A percentile compares a stretch with the other conserved stretches of the same genome.
These are phyloP conservation scores for Pseudogymnoascus sp. DNA, from an alignment of 2,329 filamentous ascomycete species.

Conservation along the genomic window DNA sequence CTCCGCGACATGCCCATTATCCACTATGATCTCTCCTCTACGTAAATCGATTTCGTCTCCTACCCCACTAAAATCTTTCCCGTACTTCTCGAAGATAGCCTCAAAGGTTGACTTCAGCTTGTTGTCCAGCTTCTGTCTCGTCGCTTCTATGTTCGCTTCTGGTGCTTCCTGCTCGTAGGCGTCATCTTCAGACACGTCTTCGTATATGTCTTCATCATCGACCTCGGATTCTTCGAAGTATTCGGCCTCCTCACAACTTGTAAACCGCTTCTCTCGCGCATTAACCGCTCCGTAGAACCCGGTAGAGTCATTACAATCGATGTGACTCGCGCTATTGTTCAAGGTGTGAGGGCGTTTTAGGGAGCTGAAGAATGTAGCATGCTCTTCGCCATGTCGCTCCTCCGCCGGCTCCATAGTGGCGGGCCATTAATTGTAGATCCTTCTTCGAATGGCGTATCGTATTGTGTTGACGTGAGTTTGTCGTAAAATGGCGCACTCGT, in stretches of 20 bases:
- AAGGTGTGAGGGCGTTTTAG: background rate
- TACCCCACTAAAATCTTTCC: conserved; percentile 68
- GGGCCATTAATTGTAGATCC: background rate
- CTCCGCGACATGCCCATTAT: conserved; percentile 74
- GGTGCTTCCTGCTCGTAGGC: conserved; percentile 41
- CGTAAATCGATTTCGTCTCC: conserved; percentile 84
- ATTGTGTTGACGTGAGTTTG: background rate
- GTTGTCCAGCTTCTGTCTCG: conserved; percentile 56
- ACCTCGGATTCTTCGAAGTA: background rate
- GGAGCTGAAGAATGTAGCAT: background rate
- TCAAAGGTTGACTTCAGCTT: conserved; percentile 80
- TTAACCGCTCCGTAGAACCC: background rate
- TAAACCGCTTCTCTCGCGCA: background rate
- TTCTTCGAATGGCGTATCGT: background rate
- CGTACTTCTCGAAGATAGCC: conserved; percentile 82
- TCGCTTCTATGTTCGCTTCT: conserved; percentile 51
- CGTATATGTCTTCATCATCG: conserved; percentile 16
- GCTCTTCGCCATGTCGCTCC: background rate
- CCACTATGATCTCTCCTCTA: conserved; percentile 71
- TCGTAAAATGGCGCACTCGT: background rate
- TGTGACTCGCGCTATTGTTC: background rate
- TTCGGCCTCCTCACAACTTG: background rate
- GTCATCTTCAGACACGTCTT: conserved; percentile 39
- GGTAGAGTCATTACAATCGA: background rate
- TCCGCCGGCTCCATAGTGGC: background rate